Conservation (phyloP, 2,329 filamentous ascomycete species). For the Fusarium tanahbumbuense region DNA sequence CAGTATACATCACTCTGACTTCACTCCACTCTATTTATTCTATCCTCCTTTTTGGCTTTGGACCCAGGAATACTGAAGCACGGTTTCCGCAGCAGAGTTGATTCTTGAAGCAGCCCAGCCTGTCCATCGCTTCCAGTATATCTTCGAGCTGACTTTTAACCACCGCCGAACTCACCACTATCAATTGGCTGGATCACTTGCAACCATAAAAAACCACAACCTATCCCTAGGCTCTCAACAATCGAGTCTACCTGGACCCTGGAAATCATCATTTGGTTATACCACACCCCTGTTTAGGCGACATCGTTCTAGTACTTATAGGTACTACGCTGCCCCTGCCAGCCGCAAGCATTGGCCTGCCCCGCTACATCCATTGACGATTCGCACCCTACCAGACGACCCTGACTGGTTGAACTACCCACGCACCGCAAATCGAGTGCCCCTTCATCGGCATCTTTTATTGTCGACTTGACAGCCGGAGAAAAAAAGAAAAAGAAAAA, state of each 20-base stretch:
- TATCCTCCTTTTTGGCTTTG: neutral
- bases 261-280: constrained; percentile 25
- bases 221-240: constrained; percentile 10
- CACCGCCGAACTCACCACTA: neutral
- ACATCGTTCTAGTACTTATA: constrained; percentile 29
- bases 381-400: constrained; percentile 34
- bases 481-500: constrained; percentile 9
- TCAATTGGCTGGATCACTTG: neutral
- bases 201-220: neutral
- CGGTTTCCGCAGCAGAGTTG: neutral
- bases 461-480: constrained; percentile 20
- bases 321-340: constrained; percentile 36
- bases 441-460: constrained; percentile 28
- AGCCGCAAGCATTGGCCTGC: constrained; percentile 43
- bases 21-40: constrained; percentile 2
- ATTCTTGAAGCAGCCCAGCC: neutral
- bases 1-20: constrained; percentile 38
- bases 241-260: constrained; percentile 36
- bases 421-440: constrained; percentile 31
- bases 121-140: neutral
- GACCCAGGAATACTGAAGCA: neutral
- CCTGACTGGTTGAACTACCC: constrained; percentile 34
- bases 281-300: constrained; percentile 26
- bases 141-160: constrained; percentile 5
- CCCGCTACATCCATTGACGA: constrained; percentile 41